Evolutionary conservation across 1,284 basidiomycete species (phyloP), one percentile per base, ranked within the genome.

Genomic region (Meira miltonrushii): DNA sequence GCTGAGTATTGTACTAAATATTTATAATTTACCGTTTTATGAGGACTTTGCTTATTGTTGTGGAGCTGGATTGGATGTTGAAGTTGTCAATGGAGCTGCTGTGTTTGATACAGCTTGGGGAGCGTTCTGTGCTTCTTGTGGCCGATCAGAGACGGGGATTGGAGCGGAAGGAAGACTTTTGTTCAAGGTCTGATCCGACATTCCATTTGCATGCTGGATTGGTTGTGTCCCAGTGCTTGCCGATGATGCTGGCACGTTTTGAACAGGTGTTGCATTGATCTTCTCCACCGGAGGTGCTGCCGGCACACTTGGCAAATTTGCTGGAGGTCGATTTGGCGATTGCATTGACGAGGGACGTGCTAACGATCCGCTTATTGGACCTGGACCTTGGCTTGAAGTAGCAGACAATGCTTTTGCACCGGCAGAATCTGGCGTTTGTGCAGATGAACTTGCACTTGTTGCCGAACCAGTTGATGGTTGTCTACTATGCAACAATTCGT

Each of bases 1-100:
- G 8, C 15, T n/a, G 10, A 3, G 10, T 43, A 43, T 43, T 43
- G 41, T n/a, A 21, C 41, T 43, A 10, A 15, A 43, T n/a, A 43
- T n/a, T 15, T 15, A 15, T 43, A n/a, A 4, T 15, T 43, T 15
- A 40, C 11, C 39, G n/a, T 21, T 3, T 43, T 6, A 15, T 4
- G 41, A 40, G n/a, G 44, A 46, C 5, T 23, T 15, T 25, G 46
- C 17, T 48, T 48, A n/a, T 21, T 48, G 46, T 23, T 48, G 46
- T 48, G 46, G 46, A 13, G 46, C 13, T 25, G 13, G 46, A 19
- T n/a, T 19, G n/a, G 4, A 12, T 25, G 46, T 25, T 48, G 46
- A 13, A 13, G 2, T 25, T 48, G 46, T 48, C 23, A 17, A 10
- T 46, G 44, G 15, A 8, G 44, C 9, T 46, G 44, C 19, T 11